Evolutionary conservation across 2,329 filamentous ascomycete species (phyloP).

Genomic region (Blumeria hordei): DNA sequence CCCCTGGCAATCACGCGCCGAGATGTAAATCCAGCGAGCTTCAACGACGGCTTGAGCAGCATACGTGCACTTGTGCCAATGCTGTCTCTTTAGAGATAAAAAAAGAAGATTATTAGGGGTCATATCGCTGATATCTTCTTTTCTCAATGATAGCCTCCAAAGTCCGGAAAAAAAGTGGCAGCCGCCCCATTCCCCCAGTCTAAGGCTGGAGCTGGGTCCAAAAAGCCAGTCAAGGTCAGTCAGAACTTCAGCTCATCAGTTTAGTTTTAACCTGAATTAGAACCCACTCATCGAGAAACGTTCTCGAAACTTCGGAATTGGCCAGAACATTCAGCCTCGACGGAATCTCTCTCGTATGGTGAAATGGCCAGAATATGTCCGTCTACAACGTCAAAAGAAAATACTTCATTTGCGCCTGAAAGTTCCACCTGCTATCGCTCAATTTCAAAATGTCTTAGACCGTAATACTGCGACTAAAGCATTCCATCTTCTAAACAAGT

Average conservation of each 20-base stretch:
- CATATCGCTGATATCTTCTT: slow-evolving; percentile 80
- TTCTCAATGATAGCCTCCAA: slow-evolving; percentile 99
- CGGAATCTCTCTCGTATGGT: slow-evolving; percentile 96
- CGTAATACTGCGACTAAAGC: slow-evolving; percentile 89
- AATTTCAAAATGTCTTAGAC: slow-evolving; percentile 95
- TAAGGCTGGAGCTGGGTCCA: slow-evolving; percentile 56
- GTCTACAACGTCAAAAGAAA: slow-evolving; percentile 66
- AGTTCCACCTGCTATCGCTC: slow-evolving; percentile 87
- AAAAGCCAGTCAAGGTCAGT: slow-evolving; percentile 94
- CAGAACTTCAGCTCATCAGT: slow-evolving; percentile 3
- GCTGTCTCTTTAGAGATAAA: slow-evolving; percentile 69
- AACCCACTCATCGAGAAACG: slow-evolving; percentile 99
- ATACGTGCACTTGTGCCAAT: slow-evolving; percentile 17
- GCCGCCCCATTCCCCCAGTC: slow-evolving; percentile 87
- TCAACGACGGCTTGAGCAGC: slow-evolving; percentile 41
- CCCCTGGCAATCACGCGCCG: slow-evolving; percentile 14
- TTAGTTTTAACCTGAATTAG: slow-evolving; percentile 22
- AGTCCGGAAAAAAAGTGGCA: slow-evolving; percentile 91
- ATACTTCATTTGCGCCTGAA: slow-evolving; percentile 97
- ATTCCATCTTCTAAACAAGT: slow-evolving; percentile 99
- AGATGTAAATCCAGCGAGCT: slow-evolving; percentile 13
- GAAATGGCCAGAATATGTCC: slow-evolving; percentile 98
- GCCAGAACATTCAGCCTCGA: slow-evolving; percentile 92
- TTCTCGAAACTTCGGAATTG: slow-evolving; percentile 91
- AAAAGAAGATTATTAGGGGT: slow-evolving; percentile 64